Base-by-base conservation (phyloP, 2,329 filamentous ascomycete species). In the Diplodia intermedia region DNA sequence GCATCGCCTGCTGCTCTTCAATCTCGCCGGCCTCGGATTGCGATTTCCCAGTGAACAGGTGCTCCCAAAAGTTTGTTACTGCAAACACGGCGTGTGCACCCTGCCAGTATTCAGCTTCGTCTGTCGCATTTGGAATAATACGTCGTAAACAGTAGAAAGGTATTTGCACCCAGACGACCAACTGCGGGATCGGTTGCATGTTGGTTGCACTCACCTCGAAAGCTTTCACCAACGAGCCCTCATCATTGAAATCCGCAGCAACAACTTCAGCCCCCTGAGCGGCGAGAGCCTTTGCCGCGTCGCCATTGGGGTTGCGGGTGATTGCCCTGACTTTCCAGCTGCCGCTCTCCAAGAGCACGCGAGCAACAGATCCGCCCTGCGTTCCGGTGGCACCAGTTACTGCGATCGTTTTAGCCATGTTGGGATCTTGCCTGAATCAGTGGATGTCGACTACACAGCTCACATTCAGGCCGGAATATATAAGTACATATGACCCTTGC, bases 1-100 rank as follows among this genome's bases (percentile, higher is more conserved):
- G 83, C 70, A 77, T 79, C 6, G 78, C 82, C 50, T 82, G 80
- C 12, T 69, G 65, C 18, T 73, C 72, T 72, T 84, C 83, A 23
- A 78, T 73, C 0, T 78, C 73, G 15, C 79, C 76, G 0, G 80
- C 74, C 43, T 77, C 73, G 1, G 78, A 72, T 6, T 75, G 71
- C 0, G 56, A 72, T 3, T 71, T 68, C 4, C 82, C 79, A 1
- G 71, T 67, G 60, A 72, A 72, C 26, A 72, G 47, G 47, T 70
- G 68, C 49, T 71, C 70, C 55, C 65, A 72, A 67, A 68, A 71
- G 53, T 73, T 70, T 11, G 71, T 72, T 7, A 71, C 66, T 15
- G 65, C 70, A 31, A 70, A 73, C 20, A 71, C 62, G 12, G 71
- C 71, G 33, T 70, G 54, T 1, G 69, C 69, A 18, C 71, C 71